Evolutionary conservation across 1,284 basidiomycete species (phyloP), one percentile per base, ranked within the genome.

Genomic region (Porodaedalea pini): DNA sequence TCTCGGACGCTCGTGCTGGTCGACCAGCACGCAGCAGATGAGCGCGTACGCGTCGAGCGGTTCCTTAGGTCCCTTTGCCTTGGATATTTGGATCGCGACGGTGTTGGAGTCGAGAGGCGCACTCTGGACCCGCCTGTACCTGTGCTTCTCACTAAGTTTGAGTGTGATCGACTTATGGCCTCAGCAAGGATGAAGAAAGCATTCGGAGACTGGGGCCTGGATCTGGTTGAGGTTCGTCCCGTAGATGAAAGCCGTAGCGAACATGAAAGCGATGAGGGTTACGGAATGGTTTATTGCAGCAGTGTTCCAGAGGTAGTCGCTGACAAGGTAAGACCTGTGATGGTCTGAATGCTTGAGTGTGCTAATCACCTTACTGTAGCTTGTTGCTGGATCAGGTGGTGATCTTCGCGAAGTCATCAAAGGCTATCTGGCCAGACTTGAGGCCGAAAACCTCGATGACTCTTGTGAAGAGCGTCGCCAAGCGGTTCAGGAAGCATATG

Each of bases 1-100:
- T 64, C 58, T 41, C 67, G 62, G 58, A 69, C 75, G n/a, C 75
- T 98, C 31, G 78, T 94, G 25, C 77, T 97, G 57, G 79, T 98
- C 44, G 95, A 98, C 73, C 95, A 98, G 70, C 95, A 98, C 68
- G 95, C 95, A 3, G 95, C 94, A 6, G 92, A 97, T 68, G 95
- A 98, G 72, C 83, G 95, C 7, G 76, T 95, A 29, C 83, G 92
- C 21, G 89, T 97, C 48, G 95, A 98, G 70, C 73, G 75, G n/a
- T 88, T 92, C 67, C 75, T 95, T 56, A 77, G 78, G 61, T 81
- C 85, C 53, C 70, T 92, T 19, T 90, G 89, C 68, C 66, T 74
- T 56, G 83, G 83, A 3, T 92, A 88, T 67, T 73, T 84, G 60
- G 61, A 68, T 48, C 70, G 74, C 63, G 66, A 66, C 11, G 70